phyloP scores from a whole-genome alignment of 805 yeast genomes.

The Ogataea saltuana region DNA sequence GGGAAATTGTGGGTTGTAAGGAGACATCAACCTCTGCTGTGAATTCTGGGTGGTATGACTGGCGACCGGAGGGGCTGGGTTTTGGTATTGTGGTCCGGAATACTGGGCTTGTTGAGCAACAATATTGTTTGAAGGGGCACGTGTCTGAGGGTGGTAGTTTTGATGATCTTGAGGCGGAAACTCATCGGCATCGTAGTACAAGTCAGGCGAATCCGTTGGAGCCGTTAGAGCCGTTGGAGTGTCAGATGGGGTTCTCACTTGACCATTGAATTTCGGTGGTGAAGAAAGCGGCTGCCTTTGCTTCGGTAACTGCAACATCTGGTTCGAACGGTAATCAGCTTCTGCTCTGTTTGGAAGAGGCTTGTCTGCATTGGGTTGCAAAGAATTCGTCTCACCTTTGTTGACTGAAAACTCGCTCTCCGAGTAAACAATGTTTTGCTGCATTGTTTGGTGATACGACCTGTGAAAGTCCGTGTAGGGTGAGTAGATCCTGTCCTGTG shows the following conservation, averaged over 20 bases:
- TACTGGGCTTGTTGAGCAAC: slow-evolving; percentile 24
- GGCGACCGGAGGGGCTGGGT: not conserved
- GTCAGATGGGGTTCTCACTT: not conserved
- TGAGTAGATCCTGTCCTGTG: slow-evolving; percentile 30
- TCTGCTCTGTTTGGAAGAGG: slow-evolving; percentile 3
- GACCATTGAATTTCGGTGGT: slow-evolving; percentile 7
- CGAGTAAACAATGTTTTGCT: slow-evolving; percentile 15
- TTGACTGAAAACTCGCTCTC: slow-evolving; percentile 1
- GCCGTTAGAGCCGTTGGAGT: too few relatives aligned
- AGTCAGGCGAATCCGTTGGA: slow-evolving; percentile 7
- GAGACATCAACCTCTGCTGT: slow-evolving; percentile 21
- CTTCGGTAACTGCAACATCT: slow-evolving; percentile 17
- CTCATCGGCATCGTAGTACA: slow-evolving; percentile 9
- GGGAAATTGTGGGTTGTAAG: slow-evolving; percentile 15
- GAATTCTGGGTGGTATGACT: too few relatives aligned
- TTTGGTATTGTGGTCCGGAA: slow-evolving; percentile 12
- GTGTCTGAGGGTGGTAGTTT: slow-evolving; percentile 7
- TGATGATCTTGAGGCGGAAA: slow-evolving; percentile 14
- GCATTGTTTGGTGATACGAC: slow-evolving; percentile 32
- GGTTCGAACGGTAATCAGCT: not conserved
- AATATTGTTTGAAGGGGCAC: slow-evolving; percentile 32
- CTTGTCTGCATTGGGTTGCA: not conserved
- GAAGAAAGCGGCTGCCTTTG: slow-evolving; percentile 21
- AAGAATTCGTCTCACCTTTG: not conserved
- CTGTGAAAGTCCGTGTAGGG: slow-evolving; percentile 39